phyloP scores from a whole-genome alignment of 2,329 filamentous ascomycete genomes.

The Epichloe elymi region DNA sequence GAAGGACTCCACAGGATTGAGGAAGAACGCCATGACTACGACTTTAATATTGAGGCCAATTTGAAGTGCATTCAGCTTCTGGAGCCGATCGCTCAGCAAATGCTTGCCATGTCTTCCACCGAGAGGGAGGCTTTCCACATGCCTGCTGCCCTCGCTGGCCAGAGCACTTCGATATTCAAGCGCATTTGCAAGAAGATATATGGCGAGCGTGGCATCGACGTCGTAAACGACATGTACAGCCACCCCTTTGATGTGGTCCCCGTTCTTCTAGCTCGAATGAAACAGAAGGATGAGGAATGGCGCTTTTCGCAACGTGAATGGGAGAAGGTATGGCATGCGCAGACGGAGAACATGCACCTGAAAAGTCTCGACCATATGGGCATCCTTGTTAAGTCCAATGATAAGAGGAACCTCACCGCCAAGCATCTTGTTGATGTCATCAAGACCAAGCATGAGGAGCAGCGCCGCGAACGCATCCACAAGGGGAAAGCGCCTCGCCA shows the following conservation, averaged over 20 bases:
- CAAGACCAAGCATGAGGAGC: slow-evolving; percentile 85
- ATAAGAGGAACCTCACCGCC: slow-evolving; percentile 82
- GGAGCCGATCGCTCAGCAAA: slow-evolving; percentile 84
- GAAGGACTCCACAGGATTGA: slow-evolving; percentile 92
- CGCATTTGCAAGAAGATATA: slow-evolving; percentile 97
- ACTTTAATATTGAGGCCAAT: slow-evolving; percentile 95
- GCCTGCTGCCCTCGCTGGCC: slow-evolving; percentile 72
- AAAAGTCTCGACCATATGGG: slow-evolving; percentile 96
- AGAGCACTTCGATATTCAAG: slow-evolving; percentile 94
- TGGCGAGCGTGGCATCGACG: slow-evolving; percentile 71
- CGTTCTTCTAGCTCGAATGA: slow-evolving; percentile 74
- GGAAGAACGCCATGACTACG: slow-evolving; percentile 96
- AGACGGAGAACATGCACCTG: slow-evolving; percentile 89
- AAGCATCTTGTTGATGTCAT: slow-evolving; percentile 87
- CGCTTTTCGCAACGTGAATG: slow-evolving; percentile 92
- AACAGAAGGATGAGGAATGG: slow-evolving; percentile 97
- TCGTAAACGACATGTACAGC: slow-evolving; percentile 76
- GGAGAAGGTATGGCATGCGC: slow-evolving; percentile 97
- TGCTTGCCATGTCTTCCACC: slow-evolving; percentile 61
- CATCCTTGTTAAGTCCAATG: slow-evolving; percentile 71
- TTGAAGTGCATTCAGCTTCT: slow-evolving; percentile 90
- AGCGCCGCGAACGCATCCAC: slow-evolving; percentile 56
- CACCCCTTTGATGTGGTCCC: slow-evolving; percentile 80
- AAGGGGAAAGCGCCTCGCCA: slow-evolving; percentile 49
- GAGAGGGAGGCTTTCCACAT: slow-evolving; percentile 68